These are phyloP conservation scores for Magnolia kwangsiensis DNA, from an alignment of 164 flowering plant species.

Conservation along the genomic window DNA sequence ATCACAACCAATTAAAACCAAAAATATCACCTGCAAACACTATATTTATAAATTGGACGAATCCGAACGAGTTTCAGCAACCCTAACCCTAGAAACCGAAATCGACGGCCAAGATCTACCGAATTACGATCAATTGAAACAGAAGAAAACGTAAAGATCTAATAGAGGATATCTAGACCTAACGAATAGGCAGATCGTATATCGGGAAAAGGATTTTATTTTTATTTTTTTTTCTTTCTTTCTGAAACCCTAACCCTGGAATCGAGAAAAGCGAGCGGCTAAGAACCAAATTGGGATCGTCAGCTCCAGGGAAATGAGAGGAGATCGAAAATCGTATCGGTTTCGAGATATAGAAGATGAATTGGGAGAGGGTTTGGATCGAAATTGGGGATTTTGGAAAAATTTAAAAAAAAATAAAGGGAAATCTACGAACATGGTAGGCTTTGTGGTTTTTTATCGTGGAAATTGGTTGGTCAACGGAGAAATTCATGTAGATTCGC, in stretches of 20 bases:
- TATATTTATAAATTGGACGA: slow-evolving; percentile 12
- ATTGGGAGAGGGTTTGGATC: neutral
- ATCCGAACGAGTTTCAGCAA: slow-evolving; percentile 11
- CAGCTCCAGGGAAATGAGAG: slow-evolving; percentile 10
- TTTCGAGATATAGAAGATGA: slow-evolving; percentile 3
- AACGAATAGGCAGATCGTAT: slow-evolving; percentile 12
- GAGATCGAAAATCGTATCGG: neutral
- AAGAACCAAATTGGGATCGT: slow-evolving; percentile 5
- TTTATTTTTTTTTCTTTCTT: too few relatives aligned
- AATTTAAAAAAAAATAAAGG: neutral
- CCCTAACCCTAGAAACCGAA: slow-evolving; percentile 29
- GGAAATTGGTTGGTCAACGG: neutral
- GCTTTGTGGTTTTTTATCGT: slow-evolving; percentile 10
- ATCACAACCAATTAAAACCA: slow-evolving; percentile 1
- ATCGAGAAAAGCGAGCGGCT: slow-evolving; percentile 5
- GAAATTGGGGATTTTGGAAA: neutral
- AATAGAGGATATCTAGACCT: neutral
- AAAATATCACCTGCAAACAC: neutral
- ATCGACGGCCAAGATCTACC: slow-evolving; percentile 3
- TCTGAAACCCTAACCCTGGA: slow-evolving; percentile 46
- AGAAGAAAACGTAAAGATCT: neutral
- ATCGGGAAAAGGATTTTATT: neutral
- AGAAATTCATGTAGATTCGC: neutral
- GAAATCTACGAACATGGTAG: slow-evolving; percentile 1
- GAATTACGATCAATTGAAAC: slow-evolving; percentile 9